Conservation (phyloP, 2,329 filamentous ascomycete species). For the Phaeosphaeria sp. region DNA sequence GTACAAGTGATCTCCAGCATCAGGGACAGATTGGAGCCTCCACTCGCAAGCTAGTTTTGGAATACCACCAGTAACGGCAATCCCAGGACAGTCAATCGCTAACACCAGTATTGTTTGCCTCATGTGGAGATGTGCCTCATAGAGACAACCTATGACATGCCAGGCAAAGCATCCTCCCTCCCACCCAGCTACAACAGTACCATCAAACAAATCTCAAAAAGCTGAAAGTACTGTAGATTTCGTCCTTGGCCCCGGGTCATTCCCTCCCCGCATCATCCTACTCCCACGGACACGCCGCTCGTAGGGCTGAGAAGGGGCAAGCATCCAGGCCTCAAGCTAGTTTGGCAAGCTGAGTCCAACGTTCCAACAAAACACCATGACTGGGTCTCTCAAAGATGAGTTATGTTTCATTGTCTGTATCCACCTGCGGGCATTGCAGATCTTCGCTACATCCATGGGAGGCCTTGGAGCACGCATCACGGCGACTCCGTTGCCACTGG, state of each 20-base stretch:
- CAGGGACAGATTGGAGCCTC: not conserved
- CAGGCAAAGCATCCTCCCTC: not conserved
- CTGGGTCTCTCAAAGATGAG: not conserved
- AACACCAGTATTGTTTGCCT: not conserved
- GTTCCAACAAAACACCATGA: not conserved
- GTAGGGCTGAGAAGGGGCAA: conserved; percentile 13
- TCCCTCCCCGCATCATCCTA: conserved; percentile 5
- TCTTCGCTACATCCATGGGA: not conserved
- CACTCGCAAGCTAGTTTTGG: not conserved
- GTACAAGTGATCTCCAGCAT: not conserved
- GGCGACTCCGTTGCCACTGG: conserved; percentile 6
- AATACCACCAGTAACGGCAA: conserved; percentile 1
- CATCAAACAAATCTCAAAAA: not conserved
- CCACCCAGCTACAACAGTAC: not conserved
- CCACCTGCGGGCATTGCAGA: not conserved
- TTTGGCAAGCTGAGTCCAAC: conserved; percentile 6
- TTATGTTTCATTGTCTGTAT: not conserved
- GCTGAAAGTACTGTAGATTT: not conserved
- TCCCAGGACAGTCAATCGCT: not conserved
- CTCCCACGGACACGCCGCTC: not conserved
- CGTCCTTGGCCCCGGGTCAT: conserved; percentile 3
- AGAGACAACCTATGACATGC: not conserved
- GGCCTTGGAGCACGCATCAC: not conserved
- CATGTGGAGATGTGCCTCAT: not conserved
- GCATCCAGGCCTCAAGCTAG: conserved; percentile 11